phyloP scores from a whole-genome alignment of 768 basidiomycete species.

The Xerocomellus amylosporus region DNA sequence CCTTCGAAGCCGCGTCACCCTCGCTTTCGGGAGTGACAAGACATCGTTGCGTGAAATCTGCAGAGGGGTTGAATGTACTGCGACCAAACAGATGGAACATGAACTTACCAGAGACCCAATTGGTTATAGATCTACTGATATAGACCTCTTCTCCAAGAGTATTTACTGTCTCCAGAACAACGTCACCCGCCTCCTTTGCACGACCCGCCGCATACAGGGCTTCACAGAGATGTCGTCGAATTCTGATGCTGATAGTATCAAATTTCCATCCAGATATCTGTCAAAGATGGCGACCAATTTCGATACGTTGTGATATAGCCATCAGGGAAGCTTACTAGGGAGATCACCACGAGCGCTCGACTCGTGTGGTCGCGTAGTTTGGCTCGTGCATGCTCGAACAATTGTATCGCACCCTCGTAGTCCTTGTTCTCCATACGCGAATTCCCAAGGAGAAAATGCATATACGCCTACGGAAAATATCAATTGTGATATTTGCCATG shows the following conservation, averaged over 20 bases:
- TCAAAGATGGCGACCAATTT: background rate
- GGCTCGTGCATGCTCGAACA: background rate
- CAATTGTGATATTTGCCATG: background rate
- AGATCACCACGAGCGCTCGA: background rate
- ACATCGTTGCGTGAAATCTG: background rate
- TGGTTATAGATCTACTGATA: background rate
- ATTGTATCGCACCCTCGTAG: background rate
- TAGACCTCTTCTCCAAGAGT: background rate
- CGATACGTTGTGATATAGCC: too few relatives aligned
- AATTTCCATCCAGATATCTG: constrained; percentile 12
- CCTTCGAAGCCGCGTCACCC: background rate
- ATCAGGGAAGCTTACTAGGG: background rate
- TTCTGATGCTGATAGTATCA: background rate
- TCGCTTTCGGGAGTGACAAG: background rate
- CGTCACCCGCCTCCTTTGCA: background rate
- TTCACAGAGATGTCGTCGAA: constrained; percentile 4
- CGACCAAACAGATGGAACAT: too few relatives aligned
- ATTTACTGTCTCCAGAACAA: background rate
- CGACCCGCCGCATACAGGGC: background rate
- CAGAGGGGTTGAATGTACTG: background rate
- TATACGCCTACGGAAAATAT: constrained; percentile 3
- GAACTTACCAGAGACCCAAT: background rate
- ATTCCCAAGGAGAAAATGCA: constrained; percentile 7
- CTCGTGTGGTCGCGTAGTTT: background rate
- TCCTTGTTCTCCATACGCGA: background rate